phyloP scores from a whole-genome alignment of 2,329 filamentous ascomycete species.

The Hypocrella siamensis region DNA sequence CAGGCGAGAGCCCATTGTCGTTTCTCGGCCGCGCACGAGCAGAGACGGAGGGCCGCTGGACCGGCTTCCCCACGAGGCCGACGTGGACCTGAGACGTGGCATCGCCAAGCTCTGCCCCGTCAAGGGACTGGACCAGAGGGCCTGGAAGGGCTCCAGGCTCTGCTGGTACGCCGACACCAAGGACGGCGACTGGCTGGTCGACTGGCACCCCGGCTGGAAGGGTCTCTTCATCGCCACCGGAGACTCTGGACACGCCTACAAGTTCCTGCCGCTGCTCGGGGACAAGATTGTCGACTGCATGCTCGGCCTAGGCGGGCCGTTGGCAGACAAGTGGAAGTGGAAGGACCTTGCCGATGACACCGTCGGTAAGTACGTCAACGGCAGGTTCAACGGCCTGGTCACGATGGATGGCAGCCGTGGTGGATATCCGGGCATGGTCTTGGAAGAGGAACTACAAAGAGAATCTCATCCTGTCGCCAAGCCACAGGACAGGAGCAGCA shows the following conservation, averaged over 20 bases:
- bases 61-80: slow-evolving; percentile 42
- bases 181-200: slow-evolving; percentile 54
- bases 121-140: slow-evolving; percentile 36
- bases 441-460: slow-evolving; percentile 25
- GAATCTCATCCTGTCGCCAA: neutral
- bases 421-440: slow-evolving; percentile 27
- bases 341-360: slow-evolving; percentile 35
- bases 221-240: slow-evolving; percentile 46
- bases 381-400: slow-evolving; percentile 22
- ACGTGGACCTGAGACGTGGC: slow-evolving; percentile 42
- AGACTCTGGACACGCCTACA: slow-evolving; percentile 51
- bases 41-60: slow-evolving; percentile 23
- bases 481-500: too few species aligned
- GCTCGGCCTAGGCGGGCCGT: slow-evolving; percentile 27
- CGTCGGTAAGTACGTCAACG: slow-evolving; percentile 16
- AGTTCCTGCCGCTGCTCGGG: slow-evolving; percentile 52
- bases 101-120: slow-evolving; percentile 45
- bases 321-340: slow-evolving; percentile 46
- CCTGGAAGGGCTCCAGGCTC: slow-evolving; percentile 45
- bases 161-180: slow-evolving; percentile 69
- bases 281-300: slow-evolving; percentile 44
- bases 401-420: slow-evolving; percentile 40
- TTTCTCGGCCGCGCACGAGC: slow-evolving; percentile 19
- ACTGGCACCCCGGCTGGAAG: slow-evolving; percentile 47
- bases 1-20: slow-evolving; percentile 14